Conservation (phyloP, 768 basidiomycete species). For the Phlegmacium glaucopus region DNA sequence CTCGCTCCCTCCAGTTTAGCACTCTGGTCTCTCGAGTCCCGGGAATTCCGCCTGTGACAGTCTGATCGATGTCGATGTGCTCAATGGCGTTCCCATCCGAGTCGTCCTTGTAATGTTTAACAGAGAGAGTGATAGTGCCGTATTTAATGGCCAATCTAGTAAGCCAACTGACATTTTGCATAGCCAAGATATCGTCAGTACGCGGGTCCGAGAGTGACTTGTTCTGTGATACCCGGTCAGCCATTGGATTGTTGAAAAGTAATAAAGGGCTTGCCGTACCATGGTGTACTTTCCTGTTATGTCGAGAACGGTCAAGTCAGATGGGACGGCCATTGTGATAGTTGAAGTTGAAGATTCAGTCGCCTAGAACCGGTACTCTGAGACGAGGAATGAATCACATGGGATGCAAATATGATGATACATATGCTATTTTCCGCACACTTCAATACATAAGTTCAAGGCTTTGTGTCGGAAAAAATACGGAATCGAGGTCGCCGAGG, state of each 20-base stretch:
- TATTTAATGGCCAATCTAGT: slow-evolving; percentile 58
- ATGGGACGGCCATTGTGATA: slow-evolving; percentile 61
- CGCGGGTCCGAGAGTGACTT: slow-evolving; percentile 56
- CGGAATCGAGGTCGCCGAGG: not conserved
- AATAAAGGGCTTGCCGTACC: slow-evolving; percentile 33
- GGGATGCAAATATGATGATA: not conserved
- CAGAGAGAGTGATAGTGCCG: slow-evolving; percentile 53
- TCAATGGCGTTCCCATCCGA: slow-evolving; percentile 40
- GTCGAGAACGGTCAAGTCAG: slow-evolving; percentile 54
- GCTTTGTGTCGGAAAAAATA: too few species aligned
- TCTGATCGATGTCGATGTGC: slow-evolving; percentile 66
- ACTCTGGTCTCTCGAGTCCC: slow-evolving; percentile 54
- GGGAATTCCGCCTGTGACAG: slow-evolving; percentile 57
- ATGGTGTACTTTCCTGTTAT: slow-evolving; percentile 60
- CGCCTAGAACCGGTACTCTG: not conserved
- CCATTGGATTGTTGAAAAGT: not conserved
- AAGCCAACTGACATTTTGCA: slow-evolving; percentile 75
- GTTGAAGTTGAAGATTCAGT: not conserved
- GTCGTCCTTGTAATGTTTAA: slow-evolving; percentile 67
- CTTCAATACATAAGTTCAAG: too few species aligned
- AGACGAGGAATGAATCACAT: not conserved
- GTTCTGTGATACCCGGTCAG: slow-evolving; percentile 41
- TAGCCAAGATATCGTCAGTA: slow-evolving; percentile 58
- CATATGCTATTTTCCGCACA: too few species aligned
- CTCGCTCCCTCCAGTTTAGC: slow-evolving; percentile 53